phyloP scores from a whole-genome alignment of 2,329 filamentous ascomycete genomes.

The Neonectria coccinea region DNA sequence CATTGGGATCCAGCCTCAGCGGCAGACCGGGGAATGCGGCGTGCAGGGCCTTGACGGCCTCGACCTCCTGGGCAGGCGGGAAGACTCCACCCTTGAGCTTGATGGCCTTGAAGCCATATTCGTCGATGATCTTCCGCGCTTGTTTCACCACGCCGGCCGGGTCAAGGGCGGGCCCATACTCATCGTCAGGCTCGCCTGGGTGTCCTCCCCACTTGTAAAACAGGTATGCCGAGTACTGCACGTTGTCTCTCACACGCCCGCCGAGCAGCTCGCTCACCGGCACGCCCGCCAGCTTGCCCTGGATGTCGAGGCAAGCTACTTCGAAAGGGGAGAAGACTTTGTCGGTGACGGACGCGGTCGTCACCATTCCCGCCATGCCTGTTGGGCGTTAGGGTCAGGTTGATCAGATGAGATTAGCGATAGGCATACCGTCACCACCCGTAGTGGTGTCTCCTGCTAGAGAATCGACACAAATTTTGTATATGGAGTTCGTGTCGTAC shows the following conservation, averaged over 20 bases:
- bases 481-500: constrained; percentile 82
- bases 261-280: constrained; percentile 56
- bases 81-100: constrained; percentile 59
- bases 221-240: constrained; percentile 58
- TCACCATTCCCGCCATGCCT: constrained; percentile 55
- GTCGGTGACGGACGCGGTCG: constrained; percentile 54
- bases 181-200: constrained; percentile 53
- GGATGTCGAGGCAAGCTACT: constrained; percentile 57
- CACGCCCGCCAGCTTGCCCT: constrained; percentile 54
- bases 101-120: constrained; percentile 58
- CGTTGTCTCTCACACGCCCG: constrained; percentile 53
- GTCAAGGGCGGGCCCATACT: constrained; percentile 54
- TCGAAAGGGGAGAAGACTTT: constrained; percentile 58
- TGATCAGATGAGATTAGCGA: not conserved
- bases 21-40: constrained; percentile 53
- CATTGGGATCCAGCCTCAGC: constrained; percentile 53
- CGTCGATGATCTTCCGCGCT: constrained; percentile 53
- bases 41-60: constrained; percentile 53
- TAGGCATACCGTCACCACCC: constrained; percentile 67
- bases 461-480: constrained; percentile 84
- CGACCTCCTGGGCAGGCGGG: constrained; percentile 54
- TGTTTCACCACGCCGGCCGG: constrained; percentile 50
- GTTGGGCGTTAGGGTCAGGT: not conserved
- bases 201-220: constrained; percentile 59
- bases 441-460: constrained; percentile 63